These are phyloP conservation scores for Phytophthora macrochlamydospora DNA, from an alignment of 352 stramenopile genomes.

Conservation along the genomic window DNA sequence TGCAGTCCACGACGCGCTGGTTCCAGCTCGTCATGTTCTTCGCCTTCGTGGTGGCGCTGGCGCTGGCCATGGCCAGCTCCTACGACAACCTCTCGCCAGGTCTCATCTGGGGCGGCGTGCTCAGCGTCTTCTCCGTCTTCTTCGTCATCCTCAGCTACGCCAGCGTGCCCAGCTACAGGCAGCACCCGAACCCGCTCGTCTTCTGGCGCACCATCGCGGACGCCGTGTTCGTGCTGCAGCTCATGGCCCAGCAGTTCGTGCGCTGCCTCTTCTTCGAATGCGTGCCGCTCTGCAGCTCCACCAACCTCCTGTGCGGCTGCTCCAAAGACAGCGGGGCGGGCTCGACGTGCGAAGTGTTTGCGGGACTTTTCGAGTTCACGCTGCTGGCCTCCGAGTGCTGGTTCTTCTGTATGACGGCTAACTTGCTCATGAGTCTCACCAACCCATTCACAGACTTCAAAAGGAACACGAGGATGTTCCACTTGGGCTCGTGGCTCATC, in stretches of 20 bases:
- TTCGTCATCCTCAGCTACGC: constrained; percentile 87
- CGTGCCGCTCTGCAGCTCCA: constrained; percentile 70
- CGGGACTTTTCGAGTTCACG: constrained; percentile 86
- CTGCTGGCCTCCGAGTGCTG: constrained; percentile 85
- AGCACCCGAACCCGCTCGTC: constrained; percentile 89
- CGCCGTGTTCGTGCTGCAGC: constrained; percentile 81
- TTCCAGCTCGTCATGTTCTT: constrained; percentile 89
- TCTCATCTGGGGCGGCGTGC: constrained; percentile 84
- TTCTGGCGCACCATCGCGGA: constrained; percentile 90
- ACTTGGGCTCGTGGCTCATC: constrained; percentile 84
- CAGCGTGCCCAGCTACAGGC: constrained; percentile 77
- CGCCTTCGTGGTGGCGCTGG: constrained; percentile 66
- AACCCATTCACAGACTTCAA: constrained; percentile 93
- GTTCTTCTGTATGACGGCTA: constrained; percentile 92
- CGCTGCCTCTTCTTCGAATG: constrained; percentile 84
- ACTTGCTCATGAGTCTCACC: constrained; percentile 86
- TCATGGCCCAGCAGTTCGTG: constrained; percentile 83
- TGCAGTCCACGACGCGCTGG: constrained; percentile 80
- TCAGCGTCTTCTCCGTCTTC: constrained; percentile 86
- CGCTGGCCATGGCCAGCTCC: constrained; percentile 56
- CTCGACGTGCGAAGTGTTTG: constrained; percentile 74
- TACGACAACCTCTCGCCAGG: constrained; percentile 85
- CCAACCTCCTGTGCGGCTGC: constrained; percentile 81
- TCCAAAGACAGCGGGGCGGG: constrained; percentile 46
- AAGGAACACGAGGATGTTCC: constrained; percentile 82